These are phyloP conservation scores for Trichoderma sp. DNA, from an alignment of 2,329 filamentous ascomycete species.

Conservation along the genomic window DNA sequence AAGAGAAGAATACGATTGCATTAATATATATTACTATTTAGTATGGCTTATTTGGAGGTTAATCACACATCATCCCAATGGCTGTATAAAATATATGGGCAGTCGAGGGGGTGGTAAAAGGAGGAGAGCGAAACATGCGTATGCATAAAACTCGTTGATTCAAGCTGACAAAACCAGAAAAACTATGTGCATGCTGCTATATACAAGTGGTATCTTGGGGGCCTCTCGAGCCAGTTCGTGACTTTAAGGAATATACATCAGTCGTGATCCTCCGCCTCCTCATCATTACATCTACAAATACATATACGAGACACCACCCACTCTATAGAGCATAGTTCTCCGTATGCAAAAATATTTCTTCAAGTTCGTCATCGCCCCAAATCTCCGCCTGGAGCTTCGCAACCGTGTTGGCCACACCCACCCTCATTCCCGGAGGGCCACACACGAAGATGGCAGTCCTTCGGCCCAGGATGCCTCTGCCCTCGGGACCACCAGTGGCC, in stretches of 20 bases:
- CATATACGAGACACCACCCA: neutral
- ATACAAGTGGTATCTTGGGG: constrained; percentile 18
- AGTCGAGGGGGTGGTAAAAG: neutral
- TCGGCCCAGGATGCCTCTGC: constrained; percentile 68
- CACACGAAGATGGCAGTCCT: constrained; percentile 90
- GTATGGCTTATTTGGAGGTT: too few species aligned
- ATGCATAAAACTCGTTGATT: neutral
- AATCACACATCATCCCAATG: too few species aligned
- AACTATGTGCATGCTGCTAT: constrained; percentile 7
- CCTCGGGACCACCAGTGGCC: constrained; percentile 66
- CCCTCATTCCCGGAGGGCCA: constrained; percentile 80
- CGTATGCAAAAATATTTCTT: constrained; percentile 91
- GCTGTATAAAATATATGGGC: too few species aligned
- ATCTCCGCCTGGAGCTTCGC: constrained; percentile 79
- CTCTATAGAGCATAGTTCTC: constrained; percentile 84
- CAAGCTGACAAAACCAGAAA: neutral
- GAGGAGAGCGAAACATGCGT: neutral
- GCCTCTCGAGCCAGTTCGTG: constrained; percentile 7
- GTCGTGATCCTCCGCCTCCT: neutral
- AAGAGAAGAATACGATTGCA: neutral
- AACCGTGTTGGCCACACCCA: constrained; percentile 82
- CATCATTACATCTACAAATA: constrained; percentile 9
- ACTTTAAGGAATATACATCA: constrained; percentile 17
- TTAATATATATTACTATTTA: too few species aligned
- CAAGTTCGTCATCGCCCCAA: constrained; percentile 71